Evolutionary conservation across 148 eudicot species (phyloP).

Genomic region (Vaccinium corymbosum): DNA sequence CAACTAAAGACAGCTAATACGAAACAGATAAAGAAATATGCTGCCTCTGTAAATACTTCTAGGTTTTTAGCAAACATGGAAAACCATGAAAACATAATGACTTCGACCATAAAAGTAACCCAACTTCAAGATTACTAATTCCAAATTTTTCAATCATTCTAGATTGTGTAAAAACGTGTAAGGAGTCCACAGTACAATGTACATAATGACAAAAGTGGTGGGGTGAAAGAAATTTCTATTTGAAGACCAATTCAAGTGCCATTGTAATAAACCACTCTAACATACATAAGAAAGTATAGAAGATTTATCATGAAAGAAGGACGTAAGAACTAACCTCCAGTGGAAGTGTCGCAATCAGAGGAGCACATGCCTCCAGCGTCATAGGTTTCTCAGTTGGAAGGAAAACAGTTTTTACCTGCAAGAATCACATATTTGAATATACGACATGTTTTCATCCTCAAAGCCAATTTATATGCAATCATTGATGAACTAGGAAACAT

Average conservation of each 20-base stretch:
- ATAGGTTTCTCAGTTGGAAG: constrained; percentile 72
- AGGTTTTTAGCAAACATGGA: neutral
- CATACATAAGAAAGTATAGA: neutral
- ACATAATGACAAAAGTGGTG: neutral
- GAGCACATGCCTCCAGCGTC: constrained; percentile 86
- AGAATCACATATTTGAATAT: neutral
- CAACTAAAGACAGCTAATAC: neutral
- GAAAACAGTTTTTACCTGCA: constrained; percentile 84
- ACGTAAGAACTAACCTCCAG: constrained; percentile 62
- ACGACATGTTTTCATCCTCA: neutral
- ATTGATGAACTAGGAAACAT: neutral
- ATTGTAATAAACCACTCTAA: neutral
- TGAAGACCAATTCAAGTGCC: constrained; percentile 7
- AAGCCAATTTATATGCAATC: neutral
- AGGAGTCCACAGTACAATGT: neutral
- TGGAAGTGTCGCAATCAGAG: constrained; percentile 88
- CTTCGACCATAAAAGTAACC: neutral
- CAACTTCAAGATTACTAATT: neutral
- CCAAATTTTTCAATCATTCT: neutral
- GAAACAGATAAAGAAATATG: neutral
- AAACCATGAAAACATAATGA: neutral
- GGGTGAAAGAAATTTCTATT: neutral
- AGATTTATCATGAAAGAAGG: neutral
- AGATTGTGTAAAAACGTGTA: neutral
- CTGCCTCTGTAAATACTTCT: neutral